phyloP scores from a whole-genome alignment of 2,329 filamentous ascomycete species.

The Neofusicoccum sp. region DNA sequence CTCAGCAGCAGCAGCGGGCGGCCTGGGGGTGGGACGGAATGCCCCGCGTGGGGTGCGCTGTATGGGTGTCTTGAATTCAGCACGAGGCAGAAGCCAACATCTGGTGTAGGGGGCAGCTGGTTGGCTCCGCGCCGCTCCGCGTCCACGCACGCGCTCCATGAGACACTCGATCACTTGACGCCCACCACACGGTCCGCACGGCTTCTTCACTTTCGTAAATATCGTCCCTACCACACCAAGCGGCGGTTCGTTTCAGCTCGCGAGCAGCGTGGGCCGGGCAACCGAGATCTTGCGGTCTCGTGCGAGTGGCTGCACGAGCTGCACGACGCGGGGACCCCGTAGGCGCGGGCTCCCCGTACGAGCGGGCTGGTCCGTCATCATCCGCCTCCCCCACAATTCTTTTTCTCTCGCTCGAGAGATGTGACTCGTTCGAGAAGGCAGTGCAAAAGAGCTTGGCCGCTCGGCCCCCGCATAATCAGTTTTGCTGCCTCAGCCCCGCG shows the following conservation, averaged over 20 bases:
- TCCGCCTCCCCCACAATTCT: neutral
- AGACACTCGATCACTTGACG: slow-evolving; percentile 4
- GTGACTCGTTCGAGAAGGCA: slow-evolving; percentile 5
- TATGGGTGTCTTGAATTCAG: neutral
- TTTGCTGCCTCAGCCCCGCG: neutral
- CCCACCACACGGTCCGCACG: neutral
- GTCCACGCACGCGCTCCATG: neutral
- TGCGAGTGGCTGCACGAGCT: neutral
- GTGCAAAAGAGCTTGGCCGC: neutral
- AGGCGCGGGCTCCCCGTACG: neutral
- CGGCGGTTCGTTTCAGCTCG: neutral
- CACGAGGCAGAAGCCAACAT: slow-evolving; percentile 7
- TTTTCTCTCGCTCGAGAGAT: neutral
- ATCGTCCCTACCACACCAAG: neutral
- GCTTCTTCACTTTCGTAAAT: neutral
- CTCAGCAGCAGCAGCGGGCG: neutral
- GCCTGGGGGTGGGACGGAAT: neutral
- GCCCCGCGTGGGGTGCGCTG: neutral
- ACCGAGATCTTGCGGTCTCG: slow-evolving; percentile 4
- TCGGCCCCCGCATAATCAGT: neutral
- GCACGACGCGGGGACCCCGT: neutral
- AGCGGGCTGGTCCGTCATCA: neutral
- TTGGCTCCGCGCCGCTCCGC: neutral
- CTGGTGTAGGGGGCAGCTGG: neutral
- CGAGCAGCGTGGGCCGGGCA: neutral